Base-by-base conservation (phyloP, 192 early-diverging fungal genomes). In the Coemansia sp. region DNA sequence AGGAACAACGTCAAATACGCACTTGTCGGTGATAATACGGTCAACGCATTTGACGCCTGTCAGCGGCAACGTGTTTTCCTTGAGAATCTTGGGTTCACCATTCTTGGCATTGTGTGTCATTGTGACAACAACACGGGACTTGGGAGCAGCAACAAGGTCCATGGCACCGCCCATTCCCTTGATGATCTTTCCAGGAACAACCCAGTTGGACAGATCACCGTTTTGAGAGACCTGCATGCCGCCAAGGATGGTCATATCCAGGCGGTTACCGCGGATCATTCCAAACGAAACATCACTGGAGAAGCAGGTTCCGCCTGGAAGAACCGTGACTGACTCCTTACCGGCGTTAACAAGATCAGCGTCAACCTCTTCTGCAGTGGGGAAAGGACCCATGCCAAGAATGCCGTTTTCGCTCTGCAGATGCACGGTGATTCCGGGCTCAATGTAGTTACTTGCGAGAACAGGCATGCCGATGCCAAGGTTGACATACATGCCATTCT, bases 131-230 rank as follows among this genome's bases (percentile, higher is more conserved):
- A 92, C 90, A 25, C 81, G 82, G 18, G 88, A 85, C 37, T 72
- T 78, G 18, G 81, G 72, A 22, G 83, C 83, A 30, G 88, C 81
- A 2, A 92, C 90, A 19, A 92, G 71, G 53, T 92, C 90, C 88
- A 90, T 90, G 12, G 90, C 88, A 11, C 90, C 88, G 41, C 90
- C 90, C 84, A 85, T 87, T 58, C 90, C 90, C 82, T 91, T 91
- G 62, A 91, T 86, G 81, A 92, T 87, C 78, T 92, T 92, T 37
- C 87, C 82, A 12, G 90, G 90, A 18, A 92, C 85, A 61, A 92
- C 87, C 90, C 90, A 92, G 81, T 92, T 92, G 60, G 90, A 87
- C 43, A 92, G 77, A 65, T 87, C 86, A 27, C 90, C 90, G 60
- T 71, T 73, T 56, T 80, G 68, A 0, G 88, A 85, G n/a, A 92